These are phyloP conservation scores for Alopecurus myosuroides DNA, from an alignment of 176 grass and related monocot species.

Conservation along the genomic window DNA sequence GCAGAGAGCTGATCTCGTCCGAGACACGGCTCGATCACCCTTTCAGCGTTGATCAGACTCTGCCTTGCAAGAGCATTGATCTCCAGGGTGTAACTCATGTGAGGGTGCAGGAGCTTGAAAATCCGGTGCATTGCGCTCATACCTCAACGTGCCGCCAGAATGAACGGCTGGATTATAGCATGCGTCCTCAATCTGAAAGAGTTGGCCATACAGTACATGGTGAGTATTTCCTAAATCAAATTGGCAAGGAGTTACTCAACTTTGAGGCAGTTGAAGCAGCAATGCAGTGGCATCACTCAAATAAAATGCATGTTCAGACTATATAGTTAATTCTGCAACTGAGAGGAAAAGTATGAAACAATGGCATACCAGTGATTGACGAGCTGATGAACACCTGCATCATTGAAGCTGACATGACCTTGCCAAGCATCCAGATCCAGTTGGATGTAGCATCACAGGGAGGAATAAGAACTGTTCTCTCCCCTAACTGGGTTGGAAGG, in stretches of 20 bases:
- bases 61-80: conserved; percentile 93
- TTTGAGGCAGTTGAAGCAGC: neutral
- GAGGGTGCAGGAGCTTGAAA: conserved; percentile 88
- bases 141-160: conserved; percentile 72
- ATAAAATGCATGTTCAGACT: neutral
- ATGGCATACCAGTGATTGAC: conserved; percentile 85
- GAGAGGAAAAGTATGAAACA: neutral
- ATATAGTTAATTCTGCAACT: neutral
- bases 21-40: conserved; percentile 85
- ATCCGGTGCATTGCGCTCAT: conserved; percentile 89
- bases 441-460: conserved; percentile 77
- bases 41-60: conserved; percentile 85
- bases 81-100: conserved; percentile 92
- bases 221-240: neutral
- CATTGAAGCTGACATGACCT: conserved; percentile 88
- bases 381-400: conserved; percentile 92
- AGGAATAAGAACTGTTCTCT: conserved; percentile 68
- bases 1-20: conserved; percentile 80
- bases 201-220: neutral
- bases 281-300: neutral
- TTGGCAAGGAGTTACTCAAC: too few relatives aligned
- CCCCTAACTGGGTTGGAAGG: conserved; percentile 48
- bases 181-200: conserved; percentile 81
- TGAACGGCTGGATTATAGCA: conserved; percentile 90
- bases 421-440: conserved; percentile 98